These are phyloP conservation scores for Sordariomycetes sp. DNA, from an alignment of 2,329 filamentous ascomycete species.

Conservation along the genomic window DNA sequence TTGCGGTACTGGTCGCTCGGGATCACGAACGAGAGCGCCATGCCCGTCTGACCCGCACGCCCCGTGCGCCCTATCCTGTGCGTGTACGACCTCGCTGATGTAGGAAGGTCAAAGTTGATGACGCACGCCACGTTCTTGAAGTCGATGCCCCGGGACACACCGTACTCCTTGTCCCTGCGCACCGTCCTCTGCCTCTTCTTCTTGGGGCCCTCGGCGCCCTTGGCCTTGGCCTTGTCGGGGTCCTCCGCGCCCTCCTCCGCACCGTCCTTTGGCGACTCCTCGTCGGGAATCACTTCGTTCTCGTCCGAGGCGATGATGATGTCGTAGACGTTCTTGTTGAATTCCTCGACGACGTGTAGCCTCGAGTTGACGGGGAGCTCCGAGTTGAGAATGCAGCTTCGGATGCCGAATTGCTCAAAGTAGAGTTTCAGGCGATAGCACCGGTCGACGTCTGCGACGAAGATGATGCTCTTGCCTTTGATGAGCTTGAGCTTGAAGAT, in stretches of 20 bases:
- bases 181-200: slow-evolving; percentile 53
- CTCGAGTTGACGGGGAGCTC: slow-evolving; percentile 88
- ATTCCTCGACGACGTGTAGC: slow-evolving; percentile 91
- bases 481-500: slow-evolving; percentile 63
- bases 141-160: slow-evolving; percentile 91
- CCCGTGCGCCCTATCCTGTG: slow-evolving; percentile 92
- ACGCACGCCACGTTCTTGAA: slow-evolving; percentile 93
- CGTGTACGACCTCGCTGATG: slow-evolving; percentile 83
- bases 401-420: slow-evolving; percentile 91
- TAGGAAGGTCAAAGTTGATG: slow-evolving; percentile 92
- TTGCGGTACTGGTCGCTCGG: slow-evolving; percentile 73
- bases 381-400: slow-evolving; percentile 85
- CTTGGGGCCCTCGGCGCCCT: slow-evolving; percentile 13
- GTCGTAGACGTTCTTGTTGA: slow-evolving; percentile 93
- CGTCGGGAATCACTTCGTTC: slow-evolving; percentile 65
- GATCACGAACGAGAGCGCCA: slow-evolving; percentile 90
- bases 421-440: slow-evolving; percentile 92
- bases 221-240: slow-evolving; percentile 10
- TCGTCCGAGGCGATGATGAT: slow-evolving; percentile 96
- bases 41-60: slow-evolving; percentile 79
- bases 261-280: slow-evolving; percentile 28
- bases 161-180: slow-evolving; percentile 73
- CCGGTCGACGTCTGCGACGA: slow-evolving; percentile 70
- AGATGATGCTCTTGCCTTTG: slow-evolving; percentile 69
- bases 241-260: slow-evolving; percentile 22